Evolutionary conservation across 345 rosid species (phyloP).

Genomic region (Populus ilicifolia): DNA sequence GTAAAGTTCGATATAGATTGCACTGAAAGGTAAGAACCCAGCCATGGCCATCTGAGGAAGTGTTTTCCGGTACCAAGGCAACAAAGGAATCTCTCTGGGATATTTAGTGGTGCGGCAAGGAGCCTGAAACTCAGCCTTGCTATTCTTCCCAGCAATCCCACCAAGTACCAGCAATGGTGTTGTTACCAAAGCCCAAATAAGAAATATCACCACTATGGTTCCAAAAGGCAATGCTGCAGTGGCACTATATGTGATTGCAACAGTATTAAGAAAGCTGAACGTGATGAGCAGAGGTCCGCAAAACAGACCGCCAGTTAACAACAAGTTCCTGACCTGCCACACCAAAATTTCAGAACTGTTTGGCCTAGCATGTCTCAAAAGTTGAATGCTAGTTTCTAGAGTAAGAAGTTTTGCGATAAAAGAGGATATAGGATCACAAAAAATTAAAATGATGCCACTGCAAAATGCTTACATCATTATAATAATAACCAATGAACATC

Average conservation of each 20-base stretch:
- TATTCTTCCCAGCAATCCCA: constrained; percentile 91
- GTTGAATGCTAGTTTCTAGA: background rate
- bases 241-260: constrained; percentile 74
- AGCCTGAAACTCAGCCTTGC: constrained; percentile 89
- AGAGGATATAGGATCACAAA: background rate
- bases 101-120: constrained; percentile 85
- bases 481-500: background rate
- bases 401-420: background rate
- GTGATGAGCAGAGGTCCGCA: constrained; percentile 85
- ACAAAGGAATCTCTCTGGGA: constrained; percentile 71
- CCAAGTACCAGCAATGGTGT: constrained; percentile 83
- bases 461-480: background rate
- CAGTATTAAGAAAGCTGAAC: constrained; percentile 85
- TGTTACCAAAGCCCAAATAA: constrained; percentile 83
- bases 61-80: constrained; percentile 83
- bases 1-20: constrained; percentile 32
- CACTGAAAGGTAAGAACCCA: constrained; percentile 46
- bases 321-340: constrained; percentile 70
- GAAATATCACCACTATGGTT: constrained; percentile 75
- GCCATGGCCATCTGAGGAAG: constrained; percentile 96
- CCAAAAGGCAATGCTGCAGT: constrained; percentile 89
- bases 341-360: background rate
- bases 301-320: constrained; percentile 81
- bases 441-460: background rate
- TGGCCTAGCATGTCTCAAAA: background rate